Base-by-base conservation (phyloP, 1,139 yeast genomes). In the Kurtzmaniella natalensis region DNA sequence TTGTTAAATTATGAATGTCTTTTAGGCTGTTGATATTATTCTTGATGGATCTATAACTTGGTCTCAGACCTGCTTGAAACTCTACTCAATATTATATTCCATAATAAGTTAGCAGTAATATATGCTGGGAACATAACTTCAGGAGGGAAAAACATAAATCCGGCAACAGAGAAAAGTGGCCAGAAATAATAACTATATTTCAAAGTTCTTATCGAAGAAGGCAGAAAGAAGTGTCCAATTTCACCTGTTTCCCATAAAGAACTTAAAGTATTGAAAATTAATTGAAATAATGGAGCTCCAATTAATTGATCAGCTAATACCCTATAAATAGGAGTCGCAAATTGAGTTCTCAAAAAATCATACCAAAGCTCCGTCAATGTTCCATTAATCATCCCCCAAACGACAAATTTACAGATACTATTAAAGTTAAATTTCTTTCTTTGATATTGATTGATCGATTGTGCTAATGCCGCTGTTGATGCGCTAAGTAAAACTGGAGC, bases 311-410 rank as follows among this genome's bases (percentile, higher is more conserved):
- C 86, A 2, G 70, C 42, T 3, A 70, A 27, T 11, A 78, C 66
- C 35, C 79, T 55, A 35, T 57, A 47, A 5, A 60, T 28, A 5
- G 57, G 46, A 31, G 53, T 56, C 16, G 67, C 70, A 24, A 72
- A 46, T 8, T 50, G 54, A 1, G 41, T 35, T n/a, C 73, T 50
- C 28, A 79, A 55, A 28, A 67, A 42, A 32, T 73, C 73, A 29
- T 78, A 67, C 85, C 85, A 79, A 20, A 74, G 51, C 6, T 70
- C 72, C 3, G 81, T 72, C 37, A 77, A 55, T 18, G 66, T 48
- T 1, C 84, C 85, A 49, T 78, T 78, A 31, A 78, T 58, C 11
- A 63, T 51, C n/a, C 86, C 86, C 84, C 84, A 79, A 2, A 70
- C 50, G 40, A 67, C 49, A 45, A 78, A 78, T 45, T 78, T 78